Conservation (phyloP, 495 filamentous ascomycete species). For the Cudoniella acicularis region DNA sequence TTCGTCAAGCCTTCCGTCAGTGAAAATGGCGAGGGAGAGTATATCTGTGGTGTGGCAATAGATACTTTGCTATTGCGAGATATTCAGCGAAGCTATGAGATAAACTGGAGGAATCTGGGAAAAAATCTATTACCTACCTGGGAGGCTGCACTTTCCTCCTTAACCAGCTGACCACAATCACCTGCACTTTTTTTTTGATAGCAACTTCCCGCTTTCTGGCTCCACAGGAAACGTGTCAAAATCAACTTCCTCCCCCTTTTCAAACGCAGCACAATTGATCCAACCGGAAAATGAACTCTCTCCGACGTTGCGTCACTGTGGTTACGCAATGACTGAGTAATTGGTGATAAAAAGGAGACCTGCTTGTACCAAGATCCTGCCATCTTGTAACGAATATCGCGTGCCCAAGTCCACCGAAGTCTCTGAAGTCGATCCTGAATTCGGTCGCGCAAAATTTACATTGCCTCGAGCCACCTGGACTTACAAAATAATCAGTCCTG, state of each 20-base stretch:
- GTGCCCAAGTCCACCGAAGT: conserved; percentile 8
- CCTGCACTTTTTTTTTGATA: no score
- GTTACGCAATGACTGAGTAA: conserved; percentile 7
- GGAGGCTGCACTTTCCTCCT: no score
- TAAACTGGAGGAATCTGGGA: no score
- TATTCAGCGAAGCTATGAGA: no score
- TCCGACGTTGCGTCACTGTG: not conserved
- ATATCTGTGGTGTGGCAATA: no score
- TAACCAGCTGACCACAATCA: no score
- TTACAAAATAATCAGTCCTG: conserved; percentile 7
- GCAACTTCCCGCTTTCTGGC: no score
- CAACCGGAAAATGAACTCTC: conserved; percentile 8
- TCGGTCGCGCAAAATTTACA: conserved; percentile 15
- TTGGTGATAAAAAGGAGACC: conserved; percentile 5
- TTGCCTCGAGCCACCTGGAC: conserved; percentile 13
- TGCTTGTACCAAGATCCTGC: conserved; percentile 14
- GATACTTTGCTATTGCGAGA: no score
- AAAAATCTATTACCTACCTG: no score
- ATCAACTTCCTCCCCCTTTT: conserved; percentile 5
- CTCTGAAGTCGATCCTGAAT: conserved; percentile 15
- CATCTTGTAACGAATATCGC: conserved; percentile 18
- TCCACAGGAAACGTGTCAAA: no score
- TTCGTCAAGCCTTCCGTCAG: no score
- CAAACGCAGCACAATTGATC: conserved; percentile 16
- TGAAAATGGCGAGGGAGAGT: no score